A percentile compares a stretch with the other conserved stretches of the same genome.
Conservation (phyloP, 495 filamentous ascomycete species). For the Tuber calosporum region DNA sequence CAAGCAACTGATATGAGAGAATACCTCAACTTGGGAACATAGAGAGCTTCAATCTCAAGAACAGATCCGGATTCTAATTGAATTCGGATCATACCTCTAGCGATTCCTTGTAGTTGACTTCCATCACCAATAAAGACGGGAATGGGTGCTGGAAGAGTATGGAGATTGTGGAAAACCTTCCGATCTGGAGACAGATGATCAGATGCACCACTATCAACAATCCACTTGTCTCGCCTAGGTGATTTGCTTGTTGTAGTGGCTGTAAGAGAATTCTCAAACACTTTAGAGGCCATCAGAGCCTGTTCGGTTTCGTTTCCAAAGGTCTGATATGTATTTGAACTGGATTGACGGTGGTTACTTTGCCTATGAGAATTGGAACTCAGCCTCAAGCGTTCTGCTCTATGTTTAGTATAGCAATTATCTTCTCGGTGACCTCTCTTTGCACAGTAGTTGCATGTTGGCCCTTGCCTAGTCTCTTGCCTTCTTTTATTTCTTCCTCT, state of each 20-base stretch:
- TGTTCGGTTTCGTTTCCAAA: neutral
- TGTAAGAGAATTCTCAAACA: neutral
- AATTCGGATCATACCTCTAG: neutral
- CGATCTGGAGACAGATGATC: neutral
- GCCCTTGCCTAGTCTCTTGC: too few species aligned
- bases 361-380: too few species aligned
- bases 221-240: neutral
- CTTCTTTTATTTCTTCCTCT: too few species aligned
- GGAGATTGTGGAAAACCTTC: neutral
- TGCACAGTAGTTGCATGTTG: too few species aligned
- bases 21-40: neutral
- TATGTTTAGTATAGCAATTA: too few species aligned
- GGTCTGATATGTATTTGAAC: rapidly evolving
- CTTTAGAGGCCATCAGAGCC: neutral
- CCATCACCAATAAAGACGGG: neutral
- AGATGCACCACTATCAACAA: neutral
- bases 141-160: neutral
- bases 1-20: neutral
- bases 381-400: too few species aligned
- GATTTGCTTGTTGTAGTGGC: neutral
- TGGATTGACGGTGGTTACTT: too few species aligned
- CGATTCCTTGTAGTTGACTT: neutral
- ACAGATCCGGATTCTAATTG: neutral
- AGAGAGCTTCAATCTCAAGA: neutral
- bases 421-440: too few species aligned